A percentile compares a stretch with the other conserved stretches of the same genome.
phyloP scores from a whole-genome alignment of 768 basidiomycete species.

The Suillus luteus region DNA sequence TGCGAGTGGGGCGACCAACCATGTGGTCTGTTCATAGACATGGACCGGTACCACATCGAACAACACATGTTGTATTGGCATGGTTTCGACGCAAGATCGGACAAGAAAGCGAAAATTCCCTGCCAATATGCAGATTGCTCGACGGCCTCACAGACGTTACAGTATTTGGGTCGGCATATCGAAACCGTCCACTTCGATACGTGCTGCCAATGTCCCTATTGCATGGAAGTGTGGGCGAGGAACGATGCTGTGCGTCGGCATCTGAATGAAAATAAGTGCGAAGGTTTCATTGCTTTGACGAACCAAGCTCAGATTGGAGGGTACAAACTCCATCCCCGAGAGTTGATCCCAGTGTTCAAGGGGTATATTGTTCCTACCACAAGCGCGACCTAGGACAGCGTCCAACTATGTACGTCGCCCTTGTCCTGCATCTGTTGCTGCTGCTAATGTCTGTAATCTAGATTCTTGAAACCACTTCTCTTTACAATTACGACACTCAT shows the following conservation, averaged over 20 bases:
- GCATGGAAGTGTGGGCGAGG: not conserved
- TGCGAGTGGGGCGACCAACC: not conserved
- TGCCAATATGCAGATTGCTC: not conserved
- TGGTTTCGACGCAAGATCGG: too few relatives aligned
- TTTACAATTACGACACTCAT: not conserved
- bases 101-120: not conserved
- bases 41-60: not conserved
- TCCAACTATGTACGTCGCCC: not conserved
- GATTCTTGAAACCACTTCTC: not conserved
- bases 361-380: not conserved
- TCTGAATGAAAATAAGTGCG: too few relatives aligned
- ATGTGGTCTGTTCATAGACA: not conserved
- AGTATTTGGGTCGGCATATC: not conserved
- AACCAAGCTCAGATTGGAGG: not conserved
- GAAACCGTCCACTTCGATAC: not conserved
- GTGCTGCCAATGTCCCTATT: not conserved
- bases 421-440: not conserved
- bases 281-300: too few relatives aligned
- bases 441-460: not conserved
- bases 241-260: not conserved
- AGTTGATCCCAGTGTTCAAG: not conserved
- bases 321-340: not conserved
- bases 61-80: not conserved
- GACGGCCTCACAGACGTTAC: fast-evolving
- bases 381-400: not conserved